These are phyloP conservation scores for Akanthomyces dipterigenus DNA, from an alignment of 2,329 filamentous ascomycete species.

Conservation along the genomic window DNA sequence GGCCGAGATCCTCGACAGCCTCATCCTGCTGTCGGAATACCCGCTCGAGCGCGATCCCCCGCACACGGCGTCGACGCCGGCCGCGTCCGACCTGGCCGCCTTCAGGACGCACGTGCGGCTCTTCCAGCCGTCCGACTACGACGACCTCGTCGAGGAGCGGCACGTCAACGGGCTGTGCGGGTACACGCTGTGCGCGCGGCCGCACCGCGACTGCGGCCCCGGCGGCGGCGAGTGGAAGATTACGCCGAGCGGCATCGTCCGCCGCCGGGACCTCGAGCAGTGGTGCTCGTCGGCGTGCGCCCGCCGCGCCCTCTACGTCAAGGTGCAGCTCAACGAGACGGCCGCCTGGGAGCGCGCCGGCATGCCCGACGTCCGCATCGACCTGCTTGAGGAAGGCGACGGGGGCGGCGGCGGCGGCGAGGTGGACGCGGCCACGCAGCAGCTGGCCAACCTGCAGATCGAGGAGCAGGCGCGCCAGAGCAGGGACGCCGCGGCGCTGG, in stretches of 20 bases:
- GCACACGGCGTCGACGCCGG: slow-evolving; percentile 39
- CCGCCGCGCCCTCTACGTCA: slow-evolving; percentile 72
- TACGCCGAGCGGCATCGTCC: slow-evolving; percentile 55
- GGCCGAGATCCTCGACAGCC: slow-evolving; percentile 61
- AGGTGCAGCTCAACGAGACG: slow-evolving; percentile 79
- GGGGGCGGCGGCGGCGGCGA: slow-evolving; percentile 39
- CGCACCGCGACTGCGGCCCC: slow-evolving; percentile 49
- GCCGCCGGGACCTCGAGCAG: slow-evolving; percentile 65
- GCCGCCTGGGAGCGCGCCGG: slow-evolving; percentile 76
- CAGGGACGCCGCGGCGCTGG: slow-evolving; percentile 37
- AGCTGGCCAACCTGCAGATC: slow-evolving; percentile 37
- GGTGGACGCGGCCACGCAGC: slow-evolving; percentile 29
- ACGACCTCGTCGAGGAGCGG: slow-evolving; percentile 80
- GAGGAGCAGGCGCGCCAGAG: slow-evolving; percentile 35
- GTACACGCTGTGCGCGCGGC: slow-evolving; percentile 68
- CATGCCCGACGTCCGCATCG: slow-evolving; percentile 48
- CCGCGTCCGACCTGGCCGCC: slow-evolving; percentile 50
- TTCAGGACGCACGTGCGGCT: slow-evolving; percentile 62
- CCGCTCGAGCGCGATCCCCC: slow-evolving; percentile 31
- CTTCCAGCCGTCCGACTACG: slow-evolving; percentile 86
- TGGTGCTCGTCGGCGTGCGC: slow-evolving; percentile 84
- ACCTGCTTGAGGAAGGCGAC: slow-evolving; percentile 67
- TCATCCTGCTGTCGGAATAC: slow-evolving; percentile 63
- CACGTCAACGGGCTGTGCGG: slow-evolving; percentile 79
- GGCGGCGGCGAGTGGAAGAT: slow-evolving; percentile 63